These are phyloP conservation scores for Hortiboletus campestris DNA, from an alignment of 768 basidiomycete genomes.

Conservation along the genomic window DNA sequence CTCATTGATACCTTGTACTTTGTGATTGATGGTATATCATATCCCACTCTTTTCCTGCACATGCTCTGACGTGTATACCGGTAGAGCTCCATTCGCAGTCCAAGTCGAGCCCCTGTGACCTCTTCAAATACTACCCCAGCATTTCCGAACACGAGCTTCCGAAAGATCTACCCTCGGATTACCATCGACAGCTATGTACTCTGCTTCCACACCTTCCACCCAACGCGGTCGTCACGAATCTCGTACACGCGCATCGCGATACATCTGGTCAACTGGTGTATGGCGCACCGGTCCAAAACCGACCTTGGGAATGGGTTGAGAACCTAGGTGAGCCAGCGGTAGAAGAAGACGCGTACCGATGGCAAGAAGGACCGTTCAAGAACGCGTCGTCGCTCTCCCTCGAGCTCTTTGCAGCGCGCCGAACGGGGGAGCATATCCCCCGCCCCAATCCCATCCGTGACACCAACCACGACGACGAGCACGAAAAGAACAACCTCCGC, in stretches of 20 bases:
- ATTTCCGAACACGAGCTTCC: slow-evolving; percentile 52
- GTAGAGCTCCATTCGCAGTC: slow-evolving; percentile 62
- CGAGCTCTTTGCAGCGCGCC: slow-evolving; percentile 63
- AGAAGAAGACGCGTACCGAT: slow-evolving; percentile 42
- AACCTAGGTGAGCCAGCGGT: slow-evolving; percentile 53
- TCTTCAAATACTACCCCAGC: slow-evolving; percentile 63
- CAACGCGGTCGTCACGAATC: slow-evolving; percentile 50
- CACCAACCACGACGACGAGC: slow-evolving; percentile 17
- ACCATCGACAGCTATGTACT: slow-evolving; percentile 53
- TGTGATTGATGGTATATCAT: slow-evolving; percentile 62
- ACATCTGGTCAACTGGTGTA: slow-evolving; percentile 47
- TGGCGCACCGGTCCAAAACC: slow-evolving; percentile 59
- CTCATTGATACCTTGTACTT: slow-evolving; percentile 74
- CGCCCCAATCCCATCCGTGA: not conserved
- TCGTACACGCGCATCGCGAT: slow-evolving; percentile 60
- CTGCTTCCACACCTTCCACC: slow-evolving; percentile 58
- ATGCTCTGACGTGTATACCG: not conserved
- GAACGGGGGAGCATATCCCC: slow-evolving; percentile 58
- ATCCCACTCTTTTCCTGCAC: too few species aligned
- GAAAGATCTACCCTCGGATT: slow-evolving; percentile 51
- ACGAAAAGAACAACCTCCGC: slow-evolving; percentile 12
- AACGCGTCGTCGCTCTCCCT: slow-evolving; percentile 73
- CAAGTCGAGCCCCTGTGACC: slow-evolving; percentile 52
- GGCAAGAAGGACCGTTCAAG: slow-evolving; percentile 47
- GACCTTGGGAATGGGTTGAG: slow-evolving; percentile 88